Evolutionary conservation across 2,329 filamentous ascomycete genomes (phyloP), one percentile per base, ranked within the genome.

Genomic region (Alternaria dauci): DNA sequence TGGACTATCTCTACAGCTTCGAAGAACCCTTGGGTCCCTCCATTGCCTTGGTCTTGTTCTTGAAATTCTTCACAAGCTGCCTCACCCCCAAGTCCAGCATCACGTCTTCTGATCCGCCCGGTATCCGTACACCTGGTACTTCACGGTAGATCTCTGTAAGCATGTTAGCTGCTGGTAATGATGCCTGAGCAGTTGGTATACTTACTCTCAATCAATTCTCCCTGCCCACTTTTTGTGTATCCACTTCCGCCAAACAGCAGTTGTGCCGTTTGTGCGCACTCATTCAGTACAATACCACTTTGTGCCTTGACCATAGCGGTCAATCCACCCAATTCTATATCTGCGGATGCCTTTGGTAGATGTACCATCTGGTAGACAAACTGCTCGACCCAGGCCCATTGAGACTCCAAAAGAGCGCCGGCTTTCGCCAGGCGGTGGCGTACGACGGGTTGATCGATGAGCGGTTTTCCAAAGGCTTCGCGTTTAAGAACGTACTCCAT

Each of bases 361-460:
- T 88, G 82, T 1, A 84, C 86, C 82, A 92, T 86, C 77, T 89
- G 86, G 72, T 89, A 92, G 16, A 88, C 84, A 61, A 91, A 89
- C 62, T 88, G 85, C 76, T 92, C 90, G 4, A 92, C 82, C 89
- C 89, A 93, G 2, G 90, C 88, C 81, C 85, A 90, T 76, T 90
- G 86, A 2, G 84, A 87, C 75, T 93, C 91, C 5, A 93, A 81
- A 68, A 89, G 79, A 0, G 88, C 88, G 2, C 88, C 90, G 4
- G 85, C 86, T 71, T 91, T 91, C 11, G 90, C 90, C 7, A 93
- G 79, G n/a, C 90, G 82, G 74, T 92, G 88, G 26, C 91, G 81
- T 32, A 93, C 90, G 0, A 93, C 90, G 0, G 90, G 88, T 75
- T 93, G 90, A 16, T 92, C 89, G 78, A 93, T 87, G 9, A 93